Conservation (phyloP, 768 basidiomycete species). For the Strobilomyces echinocephalus region DNA sequence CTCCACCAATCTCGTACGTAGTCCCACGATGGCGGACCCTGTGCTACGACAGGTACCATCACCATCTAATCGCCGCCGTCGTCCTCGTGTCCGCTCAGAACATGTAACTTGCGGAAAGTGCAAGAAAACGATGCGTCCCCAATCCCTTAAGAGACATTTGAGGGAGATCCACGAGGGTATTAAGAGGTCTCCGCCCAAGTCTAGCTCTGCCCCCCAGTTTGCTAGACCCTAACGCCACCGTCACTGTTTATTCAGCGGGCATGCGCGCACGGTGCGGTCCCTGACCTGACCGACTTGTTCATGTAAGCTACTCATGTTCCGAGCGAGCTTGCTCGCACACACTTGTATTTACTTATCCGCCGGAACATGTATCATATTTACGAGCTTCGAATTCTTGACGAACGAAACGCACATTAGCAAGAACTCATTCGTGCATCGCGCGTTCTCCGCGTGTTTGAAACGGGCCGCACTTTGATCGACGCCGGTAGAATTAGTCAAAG, state of each 20-base stretch:
- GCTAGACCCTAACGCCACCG: background rate
- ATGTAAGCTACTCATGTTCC: background rate
- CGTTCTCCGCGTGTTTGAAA: constrained; percentile 3
- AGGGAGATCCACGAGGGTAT: constrained; percentile 17
- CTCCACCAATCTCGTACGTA: background rate
- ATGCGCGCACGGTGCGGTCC: constrained; percentile 4
- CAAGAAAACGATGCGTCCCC: constrained; percentile 10
- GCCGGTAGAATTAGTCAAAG: background rate
- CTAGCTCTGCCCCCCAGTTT: background rate
- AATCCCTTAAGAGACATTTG: constrained; percentile 17
- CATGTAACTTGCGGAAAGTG: constrained; percentile 6
- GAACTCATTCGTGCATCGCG: background rate
- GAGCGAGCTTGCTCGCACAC: background rate
- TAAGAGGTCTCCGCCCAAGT: constrained; percentile 11
- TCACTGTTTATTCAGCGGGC: background rate
- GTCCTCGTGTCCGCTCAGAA: background rate
- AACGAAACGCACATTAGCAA: background rate
- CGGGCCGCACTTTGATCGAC: constrained; percentile 1
- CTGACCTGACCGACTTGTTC: background rate
- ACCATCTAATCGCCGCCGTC: background rate
- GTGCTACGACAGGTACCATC: constrained; percentile 4
- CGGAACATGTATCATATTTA: background rate
- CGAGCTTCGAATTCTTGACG: background rate
- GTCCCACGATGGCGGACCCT: constrained; percentile 1
- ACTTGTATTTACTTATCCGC: background rate